Conservation (phyloP, 2,329 filamentous ascomycete species). For the Sclerotinia sclerotiorum region DNA sequence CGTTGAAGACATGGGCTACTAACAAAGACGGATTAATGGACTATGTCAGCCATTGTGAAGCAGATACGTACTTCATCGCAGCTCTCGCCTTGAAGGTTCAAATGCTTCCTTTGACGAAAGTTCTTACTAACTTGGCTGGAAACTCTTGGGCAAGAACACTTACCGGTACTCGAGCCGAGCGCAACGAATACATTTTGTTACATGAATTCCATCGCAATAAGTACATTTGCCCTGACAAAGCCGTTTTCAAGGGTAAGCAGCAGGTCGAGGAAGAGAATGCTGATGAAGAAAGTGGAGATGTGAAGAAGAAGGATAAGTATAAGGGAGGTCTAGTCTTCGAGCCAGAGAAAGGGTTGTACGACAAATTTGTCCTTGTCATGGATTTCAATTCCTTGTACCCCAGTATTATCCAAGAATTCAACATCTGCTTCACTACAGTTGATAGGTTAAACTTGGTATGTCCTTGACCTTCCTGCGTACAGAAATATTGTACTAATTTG, state of each 20-base stretch:
- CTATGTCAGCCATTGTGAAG: conserved; percentile 89
- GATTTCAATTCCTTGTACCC: conserved; percentile 99
- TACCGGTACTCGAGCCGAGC: conserved; percentile 92
- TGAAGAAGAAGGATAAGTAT: conserved; percentile 98
- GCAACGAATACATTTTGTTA: conserved; percentile 98
- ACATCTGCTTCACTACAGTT: conserved; percentile 98
- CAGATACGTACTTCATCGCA: conserved; percentile 94
- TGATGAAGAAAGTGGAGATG: conserved; percentile 69
- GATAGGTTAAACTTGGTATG: conserved; percentile 72
- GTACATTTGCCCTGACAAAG: conserved; percentile 97
- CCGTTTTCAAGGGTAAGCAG: conserved; percentile 72
- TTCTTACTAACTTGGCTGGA: conserved; percentile 91
- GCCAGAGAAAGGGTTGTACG: conserved; percentile 94
- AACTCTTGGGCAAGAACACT: conserved; percentile 98
- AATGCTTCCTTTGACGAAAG: conserved; percentile 89
- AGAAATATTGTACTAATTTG: conserved; percentile 29
- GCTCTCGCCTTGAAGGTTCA: conserved; percentile 86
- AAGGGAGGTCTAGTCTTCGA: conserved; percentile 99
- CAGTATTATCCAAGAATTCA: conserved; percentile 99
- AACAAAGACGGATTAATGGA: conserved; percentile 86
- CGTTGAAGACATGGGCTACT: conserved; percentile 81
- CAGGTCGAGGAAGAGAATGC: conserved; percentile 69
- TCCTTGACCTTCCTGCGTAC: conserved; percentile 21
- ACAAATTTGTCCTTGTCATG: conserved; percentile 98
- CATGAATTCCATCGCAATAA: conserved; percentile 97